phyloP scores from a whole-genome alignment of 2,329 filamentous ascomycete species.

The Fusarium mundagurra region DNA sequence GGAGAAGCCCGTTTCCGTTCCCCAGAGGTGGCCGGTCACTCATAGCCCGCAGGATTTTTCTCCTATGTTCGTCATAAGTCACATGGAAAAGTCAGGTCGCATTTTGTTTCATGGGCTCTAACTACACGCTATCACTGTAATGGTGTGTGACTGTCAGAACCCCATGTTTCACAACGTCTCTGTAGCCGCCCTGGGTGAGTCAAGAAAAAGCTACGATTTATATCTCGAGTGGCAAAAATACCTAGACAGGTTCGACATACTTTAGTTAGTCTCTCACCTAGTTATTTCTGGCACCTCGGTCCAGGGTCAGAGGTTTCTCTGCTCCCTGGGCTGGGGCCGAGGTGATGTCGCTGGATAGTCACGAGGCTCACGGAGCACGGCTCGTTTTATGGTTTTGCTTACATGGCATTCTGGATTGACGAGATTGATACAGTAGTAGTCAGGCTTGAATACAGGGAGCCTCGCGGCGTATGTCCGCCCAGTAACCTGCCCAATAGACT shows the following conservation, averaged over 20 bases:
- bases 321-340: background rate
- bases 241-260: background rate
- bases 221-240: background rate
- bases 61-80: conserved; percentile 24
- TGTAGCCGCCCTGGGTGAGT: conserved; percentile 26
- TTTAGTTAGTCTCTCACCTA: background rate
- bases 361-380: conserved; percentile 31
- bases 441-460: background rate
- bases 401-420: background rate
- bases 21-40: conserved; percentile 13
- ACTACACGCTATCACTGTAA: background rate
- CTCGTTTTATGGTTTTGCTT: conserved; percentile 17
- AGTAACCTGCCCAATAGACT: background rate
- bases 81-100: conserved; percentile 30
- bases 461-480: background rate
- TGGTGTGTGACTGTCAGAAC: conserved; percentile 30
- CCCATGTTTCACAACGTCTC: conserved; percentile 39
- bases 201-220: background rate
- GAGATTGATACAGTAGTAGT: background rate
- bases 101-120: conserved; percentile 11
- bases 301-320: background rate
- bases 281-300: background rate
- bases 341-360: conserved; percentile 37
- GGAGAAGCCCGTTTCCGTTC: conserved; percentile 17
- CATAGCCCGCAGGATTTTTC: conserved; percentile 1